These are phyloP conservation scores for Boletus eberwhitei DNA, from an alignment of 768 basidiomycete species.

Conservation along the genomic window DNA sequence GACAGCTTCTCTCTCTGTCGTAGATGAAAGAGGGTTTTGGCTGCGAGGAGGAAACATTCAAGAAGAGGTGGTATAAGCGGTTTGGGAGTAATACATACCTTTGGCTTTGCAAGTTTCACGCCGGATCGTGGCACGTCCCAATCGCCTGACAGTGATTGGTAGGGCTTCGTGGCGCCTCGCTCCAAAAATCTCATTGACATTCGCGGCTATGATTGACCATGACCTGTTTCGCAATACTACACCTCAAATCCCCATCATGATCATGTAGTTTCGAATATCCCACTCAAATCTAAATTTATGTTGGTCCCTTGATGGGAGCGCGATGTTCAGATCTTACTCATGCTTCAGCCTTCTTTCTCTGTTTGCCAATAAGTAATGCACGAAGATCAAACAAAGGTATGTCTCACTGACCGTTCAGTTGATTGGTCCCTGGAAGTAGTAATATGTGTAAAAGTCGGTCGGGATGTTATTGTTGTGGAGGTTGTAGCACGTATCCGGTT, in stretches of 20 bases:
- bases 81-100: no score
- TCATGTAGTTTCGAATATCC: not conserved
- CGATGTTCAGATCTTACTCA: not conserved
- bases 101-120: no score
- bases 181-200: no score
- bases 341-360: not conserved
- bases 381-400: not conserved
- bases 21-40: no score
- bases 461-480: not conserved
- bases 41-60: no score
- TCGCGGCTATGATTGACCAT: no score
- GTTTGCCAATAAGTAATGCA: not conserved
- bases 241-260: not conserved
- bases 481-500: not conserved
- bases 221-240: no score
- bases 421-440: not conserved
- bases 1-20: no score
- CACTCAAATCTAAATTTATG: not conserved
- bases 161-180: no score
- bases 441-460: not conserved
- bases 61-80: no score
- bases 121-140: no score
- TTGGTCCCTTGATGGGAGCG: not conserved
- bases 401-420: not conserved
- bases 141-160: no score